Percentiles rank a stretch among this genome's conserved stretches.
phyloP scores from a whole-genome alignment of 768 basidiomycete species.

The Ephemerocybe angulata region DNA sequence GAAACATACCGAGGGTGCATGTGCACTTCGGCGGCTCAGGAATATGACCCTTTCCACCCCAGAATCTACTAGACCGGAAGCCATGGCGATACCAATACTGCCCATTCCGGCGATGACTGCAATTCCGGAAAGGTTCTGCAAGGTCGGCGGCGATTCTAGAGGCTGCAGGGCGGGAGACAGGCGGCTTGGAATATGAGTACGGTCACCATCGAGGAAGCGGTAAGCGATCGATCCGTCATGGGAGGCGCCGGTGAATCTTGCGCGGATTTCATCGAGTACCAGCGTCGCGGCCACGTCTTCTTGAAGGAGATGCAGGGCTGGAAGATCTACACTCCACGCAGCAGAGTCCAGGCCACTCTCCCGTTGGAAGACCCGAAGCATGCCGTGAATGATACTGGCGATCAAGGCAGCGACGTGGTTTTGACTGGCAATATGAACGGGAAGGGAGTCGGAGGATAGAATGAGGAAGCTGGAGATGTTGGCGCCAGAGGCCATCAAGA shows the following conservation, averaged over 20 bases:
- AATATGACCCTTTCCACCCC: constrained; percentile 23
- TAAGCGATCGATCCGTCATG: not conserved
- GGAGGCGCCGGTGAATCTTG: not conserved
- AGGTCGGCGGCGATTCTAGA: not conserved
- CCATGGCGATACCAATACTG: constrained; percentile 27
- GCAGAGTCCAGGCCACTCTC: constrained; percentile 20
- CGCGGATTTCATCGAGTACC: not conserved
- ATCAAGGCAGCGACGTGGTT: not conserved
- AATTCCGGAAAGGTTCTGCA: constrained; percentile 15
- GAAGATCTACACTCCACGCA: constrained; percentile 22
- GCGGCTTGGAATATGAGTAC: not conserved
- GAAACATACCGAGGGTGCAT: constrained; percentile 18
- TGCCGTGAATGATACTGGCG: constrained; percentile 17
- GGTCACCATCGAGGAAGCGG: not conserved
- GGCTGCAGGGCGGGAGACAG: not conserved
- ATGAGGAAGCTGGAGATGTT: constrained; percentile 18
- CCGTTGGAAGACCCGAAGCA: constrained; percentile 27
- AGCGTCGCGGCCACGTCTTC: not conserved
- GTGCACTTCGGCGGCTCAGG: constrained; percentile 20
- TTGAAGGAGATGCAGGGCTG: not conserved
- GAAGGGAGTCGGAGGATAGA: constrained; percentile 21
- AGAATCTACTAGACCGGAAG: constrained; percentile 19
- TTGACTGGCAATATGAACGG: constrained; percentile 9
- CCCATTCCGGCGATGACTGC: constrained; percentile 32
- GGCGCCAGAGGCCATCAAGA: constrained; percentile 15